Base-by-base conservation (phyloP, 768 basidiomycete genomes). In the Pholiota molesta region DNA sequence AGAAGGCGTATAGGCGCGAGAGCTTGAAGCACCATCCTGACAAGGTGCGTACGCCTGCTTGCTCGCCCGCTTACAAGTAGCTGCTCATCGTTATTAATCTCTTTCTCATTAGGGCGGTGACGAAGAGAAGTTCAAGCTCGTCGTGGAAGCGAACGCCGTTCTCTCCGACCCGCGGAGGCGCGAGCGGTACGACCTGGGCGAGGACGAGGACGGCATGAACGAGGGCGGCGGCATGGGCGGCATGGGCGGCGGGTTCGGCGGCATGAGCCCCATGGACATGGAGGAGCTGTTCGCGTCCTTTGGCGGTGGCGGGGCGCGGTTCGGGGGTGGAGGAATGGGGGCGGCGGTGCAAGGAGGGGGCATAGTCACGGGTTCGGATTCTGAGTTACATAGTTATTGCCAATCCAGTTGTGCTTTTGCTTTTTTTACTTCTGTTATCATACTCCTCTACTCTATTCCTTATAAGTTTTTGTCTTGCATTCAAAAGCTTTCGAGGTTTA, bases 111-210 rank as follows among this genome's bases (percentile, higher is more conserved):
- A 93, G 88, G 95, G 96, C 28, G 96, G 96, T 29, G 93, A 95
- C 71, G 95, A 97, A 68, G 97, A 97, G 71, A 91, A 93, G 68
- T 99, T 99, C 85, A 97, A 98, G 75, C 82, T 94, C 21, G 88
- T 94, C 31, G 86, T 81, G 0, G 94, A 95, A 74, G 92, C 93
- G 2, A 82, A 95, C 64, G 83, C 86, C 8, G 89, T 95, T 3
- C 86, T 95, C 2, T 93, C 91, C 0, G 94, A 95, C 66, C 83
- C 92, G 1, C 79, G 77, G 11, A 79, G 88, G 47, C 82, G 92
- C 44, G 81, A 88, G 66, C 84, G 92, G 42, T 94, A 94, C 66
- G 92, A 94, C 72, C 69, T 86, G 72, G 92, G 92, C 37, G 92
- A 92, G 64, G 92, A 93, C 67, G 91, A 92, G 65, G 91, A 93